Evolutionary conservation across 2,329 filamentous ascomycete genomes (phyloP).

Genomic region (Penicillium sp.): DNA sequence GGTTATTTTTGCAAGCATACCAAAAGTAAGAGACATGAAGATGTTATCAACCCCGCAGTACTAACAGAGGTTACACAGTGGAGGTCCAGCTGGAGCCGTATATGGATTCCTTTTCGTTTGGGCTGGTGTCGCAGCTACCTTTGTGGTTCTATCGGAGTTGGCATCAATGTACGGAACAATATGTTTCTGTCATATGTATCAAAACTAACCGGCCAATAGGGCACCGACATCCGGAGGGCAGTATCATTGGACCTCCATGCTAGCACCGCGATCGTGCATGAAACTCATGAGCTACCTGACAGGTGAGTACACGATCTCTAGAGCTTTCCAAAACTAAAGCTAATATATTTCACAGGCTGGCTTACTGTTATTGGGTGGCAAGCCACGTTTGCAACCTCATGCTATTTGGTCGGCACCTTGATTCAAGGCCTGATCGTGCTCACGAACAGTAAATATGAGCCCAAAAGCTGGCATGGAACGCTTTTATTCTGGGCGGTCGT

Average conservation of each 20-base stretch:
- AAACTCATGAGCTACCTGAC: conserved; percentile 43
- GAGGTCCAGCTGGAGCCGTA: conserved; percentile 35
- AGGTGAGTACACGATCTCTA: conserved; percentile 16
- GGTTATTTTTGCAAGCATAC: conserved; percentile 22
- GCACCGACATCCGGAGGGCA: conserved; percentile 39
- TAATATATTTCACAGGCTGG: conserved; percentile 33
- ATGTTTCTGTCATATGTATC: too few relatives aligned
- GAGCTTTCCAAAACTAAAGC: not conserved
- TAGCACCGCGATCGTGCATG: conserved; percentile 38
- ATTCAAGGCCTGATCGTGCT: conserved; percentile 42
- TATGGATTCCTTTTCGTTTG: conserved; percentile 38
- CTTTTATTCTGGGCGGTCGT: conserved; percentile 50
- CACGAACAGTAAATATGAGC: conserved; percentile 38
- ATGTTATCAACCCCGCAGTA: not conserved
- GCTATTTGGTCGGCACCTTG: conserved; percentile 34
- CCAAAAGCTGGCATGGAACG: conserved; percentile 51
- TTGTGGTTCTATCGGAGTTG: conserved; percentile 34
- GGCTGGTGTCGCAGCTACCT: conserved; percentile 29
- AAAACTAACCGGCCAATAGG: conserved; percentile 16
- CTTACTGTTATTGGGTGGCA: conserved; percentile 47
- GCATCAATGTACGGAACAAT: conserved; percentile 31
- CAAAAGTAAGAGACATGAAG: conserved; percentile 18
- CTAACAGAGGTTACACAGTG: conserved; percentile 23
- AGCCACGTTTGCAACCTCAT: conserved; percentile 39
- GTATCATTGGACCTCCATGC: conserved; percentile 45